A percentile compares a stretch with the other conserved stretches of the same genome.
Conservation (phyloP, 352 stramenopile species). For the Aphanomyces stellatus region DNA sequence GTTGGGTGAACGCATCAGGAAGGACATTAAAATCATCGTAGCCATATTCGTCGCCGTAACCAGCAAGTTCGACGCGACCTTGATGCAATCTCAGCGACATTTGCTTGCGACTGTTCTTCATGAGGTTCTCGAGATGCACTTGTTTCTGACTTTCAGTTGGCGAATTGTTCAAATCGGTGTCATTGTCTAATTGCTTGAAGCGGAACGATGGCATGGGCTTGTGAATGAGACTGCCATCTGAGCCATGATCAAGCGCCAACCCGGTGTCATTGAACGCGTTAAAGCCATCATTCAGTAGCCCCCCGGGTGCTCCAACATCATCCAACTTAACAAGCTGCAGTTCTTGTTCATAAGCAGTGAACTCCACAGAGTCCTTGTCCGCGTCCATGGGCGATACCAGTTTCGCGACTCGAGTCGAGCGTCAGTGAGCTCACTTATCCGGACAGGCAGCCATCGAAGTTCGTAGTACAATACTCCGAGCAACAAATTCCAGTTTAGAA, state of each 20-base stretch:
- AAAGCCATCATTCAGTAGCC: not conserved
- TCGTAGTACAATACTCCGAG: not conserved
- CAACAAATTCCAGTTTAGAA: too few species aligned
- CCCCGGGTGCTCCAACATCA: not conserved
- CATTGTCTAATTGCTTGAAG: slow-evolving; percentile 9
- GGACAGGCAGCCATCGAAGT: not conserved
- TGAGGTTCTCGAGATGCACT: slow-evolving; percentile 27
- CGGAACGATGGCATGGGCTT: not conserved
- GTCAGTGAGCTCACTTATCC: not conserved
- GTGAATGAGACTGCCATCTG: not conserved
- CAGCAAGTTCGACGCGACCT: slow-evolving; percentile 50
- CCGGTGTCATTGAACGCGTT: not conserved
- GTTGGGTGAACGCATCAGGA: not conserved
- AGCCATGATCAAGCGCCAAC: not conserved
- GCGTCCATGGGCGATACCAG: not conserved
- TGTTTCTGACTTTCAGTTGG: slow-evolving; percentile 8
- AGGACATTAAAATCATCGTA: not conserved
- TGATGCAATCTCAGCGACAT: slow-evolving; percentile 60
- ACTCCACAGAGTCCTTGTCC: not conserved
- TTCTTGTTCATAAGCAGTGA: slow-evolving; percentile 2
- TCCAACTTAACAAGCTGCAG: not conserved
- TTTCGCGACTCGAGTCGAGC: not conserved
- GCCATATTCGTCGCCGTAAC: slow-evolving; percentile 10
- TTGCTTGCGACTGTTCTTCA: slow-evolving; percentile 28
- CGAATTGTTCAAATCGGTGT: slow-evolving; percentile 18